Conservation (phyloP, 495 filamentous ascomycete genomes). For the Platismatia glauca region DNA sequence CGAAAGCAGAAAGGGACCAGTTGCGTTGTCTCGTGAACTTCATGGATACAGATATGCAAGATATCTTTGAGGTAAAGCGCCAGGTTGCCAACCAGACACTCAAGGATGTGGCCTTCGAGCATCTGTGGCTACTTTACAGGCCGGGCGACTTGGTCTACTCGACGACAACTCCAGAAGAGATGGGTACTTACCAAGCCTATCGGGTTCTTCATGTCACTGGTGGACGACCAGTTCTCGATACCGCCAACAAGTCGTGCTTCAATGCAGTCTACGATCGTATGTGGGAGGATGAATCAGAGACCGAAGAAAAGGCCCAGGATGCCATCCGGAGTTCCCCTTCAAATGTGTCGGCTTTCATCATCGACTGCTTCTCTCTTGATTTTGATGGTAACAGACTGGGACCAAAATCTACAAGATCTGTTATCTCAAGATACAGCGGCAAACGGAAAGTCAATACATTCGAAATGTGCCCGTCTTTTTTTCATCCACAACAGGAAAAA, state of each 20-base stretch:
- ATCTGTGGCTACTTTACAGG: conserved; percentile 35
- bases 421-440: not conserved
- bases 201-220: conserved; percentile 11
- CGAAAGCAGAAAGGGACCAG: conserved; percentile 6
- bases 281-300: not conserved
- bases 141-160: conserved; percentile 28
- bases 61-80: conserved; percentile 4
- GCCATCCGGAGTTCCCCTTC: not conserved
- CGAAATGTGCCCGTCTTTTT: not conserved
- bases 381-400: conserved; percentile 2
- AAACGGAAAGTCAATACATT: not conserved
- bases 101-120: conserved; percentile 27
- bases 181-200: not conserved
- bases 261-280: not conserved
- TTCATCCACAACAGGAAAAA: not conserved
- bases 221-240: not conserved
- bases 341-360: not conserved
- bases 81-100: conserved; percentile 9
- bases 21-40: conserved; percentile 26
- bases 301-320: not conserved
- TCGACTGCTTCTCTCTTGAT: conserved; percentile 6
- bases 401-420: not conserved
- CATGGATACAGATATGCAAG: conserved; percentile 24
- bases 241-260: not conserved
- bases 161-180: not conserved